Conservation (phyloP, 352 stramenopile genomes). For the Globisporangium okanoganense region DNA sequence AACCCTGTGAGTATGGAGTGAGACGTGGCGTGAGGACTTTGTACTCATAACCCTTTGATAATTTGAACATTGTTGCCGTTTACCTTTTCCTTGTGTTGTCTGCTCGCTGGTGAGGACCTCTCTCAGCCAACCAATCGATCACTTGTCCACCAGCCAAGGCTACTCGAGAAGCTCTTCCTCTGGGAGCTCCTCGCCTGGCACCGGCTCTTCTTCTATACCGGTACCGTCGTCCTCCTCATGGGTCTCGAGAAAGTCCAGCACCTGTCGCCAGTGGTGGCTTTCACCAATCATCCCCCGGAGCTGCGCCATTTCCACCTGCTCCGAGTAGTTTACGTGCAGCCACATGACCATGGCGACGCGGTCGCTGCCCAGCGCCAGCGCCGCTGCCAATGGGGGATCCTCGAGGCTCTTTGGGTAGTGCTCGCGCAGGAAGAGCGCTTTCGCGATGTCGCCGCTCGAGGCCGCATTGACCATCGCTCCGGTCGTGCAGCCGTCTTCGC, state of each 20-base stretch:
- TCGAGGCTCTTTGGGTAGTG: background rate
- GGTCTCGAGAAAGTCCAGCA: background rate
- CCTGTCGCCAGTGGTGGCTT: background rate
- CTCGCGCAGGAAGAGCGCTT: background rate
- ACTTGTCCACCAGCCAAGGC: background rate
- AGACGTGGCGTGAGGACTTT: background rate
- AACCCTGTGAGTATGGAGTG: background rate
- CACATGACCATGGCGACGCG: conserved; percentile 6
- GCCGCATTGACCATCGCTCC: background rate
- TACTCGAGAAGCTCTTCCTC: too few species aligned
- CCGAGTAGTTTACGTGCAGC: background rate
- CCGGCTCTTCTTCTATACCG: background rate
- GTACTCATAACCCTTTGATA: background rate
- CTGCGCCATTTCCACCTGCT: background rate
- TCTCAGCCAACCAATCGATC: background rate
- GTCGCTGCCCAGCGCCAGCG: background rate
- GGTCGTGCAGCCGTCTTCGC: background rate
- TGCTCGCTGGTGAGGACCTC: too few species aligned
- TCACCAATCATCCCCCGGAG: background rate
- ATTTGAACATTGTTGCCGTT: background rate
- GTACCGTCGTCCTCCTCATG: background rate
- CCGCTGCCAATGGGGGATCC: background rate
- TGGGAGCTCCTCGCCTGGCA: background rate
- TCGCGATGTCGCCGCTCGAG: background rate
- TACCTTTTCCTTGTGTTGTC: background rate